Evolutionary conservation across 176 grass and related monocot genomes (phyloP), one percentile per base, ranked within the genome.

Genomic region (Saccharum officinarum): DNA sequence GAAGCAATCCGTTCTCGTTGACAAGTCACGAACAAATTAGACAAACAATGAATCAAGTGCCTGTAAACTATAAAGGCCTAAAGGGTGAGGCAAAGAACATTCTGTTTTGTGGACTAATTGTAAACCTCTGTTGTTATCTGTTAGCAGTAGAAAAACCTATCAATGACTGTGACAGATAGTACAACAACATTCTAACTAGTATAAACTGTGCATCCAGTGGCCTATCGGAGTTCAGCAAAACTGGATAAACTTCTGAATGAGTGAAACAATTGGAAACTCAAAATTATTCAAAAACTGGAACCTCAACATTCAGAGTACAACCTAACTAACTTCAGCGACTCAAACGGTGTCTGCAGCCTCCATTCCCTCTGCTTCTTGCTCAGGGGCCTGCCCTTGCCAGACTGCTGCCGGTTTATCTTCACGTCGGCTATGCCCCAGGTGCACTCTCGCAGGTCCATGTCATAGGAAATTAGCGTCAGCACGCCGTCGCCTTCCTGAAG

Each of bases 311-410:
- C 97, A 65, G 89, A 95, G 82, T 98, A 86, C 34, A 98, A 10
- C 82, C 97, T 88, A 59, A 98, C 93, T 10, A 95, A 71, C 37
- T 84, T 78, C 84, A 98, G 74, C 1, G 85, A 89, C 60, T 95
- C 66, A 7, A 98, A 95, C 7, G 83, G 84, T 8, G 90, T 96
- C 5, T 84, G 88, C 85, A 98, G 26, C 13, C 84, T 83, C 97
- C 93, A 99, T 62, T 99, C 97, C 82, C 84, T 92, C 83, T 96
- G 93, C 78, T 99, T 96, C 87, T 95, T 99, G 85, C 83, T 96
- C 67, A 99, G 77, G 0, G 91, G 92, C 68, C 97, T 94, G 72
- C 97, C 96, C 87, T 95, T 98, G 28, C 97, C 91, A 2, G 88
- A 73, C 78, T 92, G 88, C 52, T 95, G 83, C 71, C 91, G 86